phyloP scores from a whole-genome alignment of 371 early-diverging fungal species.

The Coemansia sp. region DNA sequence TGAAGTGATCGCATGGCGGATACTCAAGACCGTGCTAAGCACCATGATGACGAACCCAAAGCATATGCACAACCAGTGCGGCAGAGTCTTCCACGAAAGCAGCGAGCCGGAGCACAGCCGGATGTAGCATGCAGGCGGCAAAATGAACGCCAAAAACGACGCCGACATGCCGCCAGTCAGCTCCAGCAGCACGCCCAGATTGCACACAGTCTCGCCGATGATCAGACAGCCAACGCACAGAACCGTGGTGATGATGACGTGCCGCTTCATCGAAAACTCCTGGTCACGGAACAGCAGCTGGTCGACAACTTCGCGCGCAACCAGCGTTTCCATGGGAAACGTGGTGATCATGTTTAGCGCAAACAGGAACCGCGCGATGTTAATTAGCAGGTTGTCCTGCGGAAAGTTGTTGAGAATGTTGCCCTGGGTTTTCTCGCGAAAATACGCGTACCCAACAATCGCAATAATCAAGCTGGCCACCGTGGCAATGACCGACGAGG shows the following conservation, averaged over 20 bases:
- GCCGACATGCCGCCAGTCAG: slow-evolving; percentile 78
- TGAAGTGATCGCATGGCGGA: slow-evolving; percentile 17
- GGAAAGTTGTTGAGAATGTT: slow-evolving; percentile 82
- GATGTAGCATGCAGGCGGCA: slow-evolving; percentile 71
- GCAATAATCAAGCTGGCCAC: slow-evolving; percentile 67
- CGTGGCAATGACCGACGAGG: slow-evolving; percentile 67
- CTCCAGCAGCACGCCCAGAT: slow-evolving; percentile 75
- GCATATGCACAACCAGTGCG: slow-evolving; percentile 61
- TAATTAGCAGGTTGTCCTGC: slow-evolving; percentile 66
- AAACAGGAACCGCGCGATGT: slow-evolving; percentile 75
- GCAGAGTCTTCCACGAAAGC: slow-evolving; percentile 57
- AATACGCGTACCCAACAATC: slow-evolving; percentile 64
- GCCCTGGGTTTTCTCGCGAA: slow-evolving; percentile 74
- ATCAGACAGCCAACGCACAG: slow-evolving; percentile 58
- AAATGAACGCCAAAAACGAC: slow-evolving; percentile 74
- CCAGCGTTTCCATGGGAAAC: slow-evolving; percentile 72
- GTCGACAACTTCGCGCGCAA: slow-evolving; percentile 70
- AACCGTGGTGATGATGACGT: slow-evolving; percentile 62
- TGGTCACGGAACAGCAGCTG: slow-evolving; percentile 62
- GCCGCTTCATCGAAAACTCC: slow-evolving; percentile 60
- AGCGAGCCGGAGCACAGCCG: slow-evolving; percentile 60
- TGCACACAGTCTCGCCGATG: slow-evolving; percentile 66
- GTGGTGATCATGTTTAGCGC: slow-evolving; percentile 84
- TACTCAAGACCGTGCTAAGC: slow-evolving; percentile 61
- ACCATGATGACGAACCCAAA: slow-evolving; percentile 70